Evolutionary conservation across 495 filamentous ascomycete genomes (phyloP).

Genomic region (Halenospora varia): DNA sequence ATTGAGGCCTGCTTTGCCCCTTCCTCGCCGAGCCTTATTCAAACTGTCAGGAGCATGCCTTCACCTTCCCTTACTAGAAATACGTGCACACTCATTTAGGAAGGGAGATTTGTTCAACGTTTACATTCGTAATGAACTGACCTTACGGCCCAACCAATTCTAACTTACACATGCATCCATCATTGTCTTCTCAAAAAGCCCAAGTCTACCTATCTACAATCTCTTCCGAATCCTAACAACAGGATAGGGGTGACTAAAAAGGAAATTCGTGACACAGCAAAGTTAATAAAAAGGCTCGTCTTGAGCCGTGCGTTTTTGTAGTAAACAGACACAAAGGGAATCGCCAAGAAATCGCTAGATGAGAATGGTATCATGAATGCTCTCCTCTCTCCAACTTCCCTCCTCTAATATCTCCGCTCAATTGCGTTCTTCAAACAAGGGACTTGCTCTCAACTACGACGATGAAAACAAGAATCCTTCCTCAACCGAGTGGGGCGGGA

Average conservation of each 20-base stretch:
- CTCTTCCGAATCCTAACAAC: not conserved
- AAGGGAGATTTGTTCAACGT: not conserved
- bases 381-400: not conserved
- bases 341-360: slow-evolving; percentile 12
- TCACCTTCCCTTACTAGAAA: not conserved
- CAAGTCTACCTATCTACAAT: slow-evolving; percentile 10
- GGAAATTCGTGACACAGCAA: slow-evolving; percentile 1
- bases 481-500: slow-evolving; percentile 5
- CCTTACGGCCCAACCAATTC: not conserved
- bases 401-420: not conserved
- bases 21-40: too few relatives aligned
- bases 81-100: too few relatives aligned
- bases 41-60: too few relatives aligned
- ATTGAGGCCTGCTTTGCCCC: too few relatives aligned
- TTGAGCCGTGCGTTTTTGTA: not conserved
- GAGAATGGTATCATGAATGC: slow-evolving; percentile 22
- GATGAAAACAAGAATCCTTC: not conserved
- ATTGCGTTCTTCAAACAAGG: not conserved
- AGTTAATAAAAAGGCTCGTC: not conserved
- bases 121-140: not conserved
- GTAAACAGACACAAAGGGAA: slow-evolving; percentile 1
- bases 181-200: not conserved
- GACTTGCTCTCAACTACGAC: not conserved
- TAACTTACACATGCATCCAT: slow-evolving; percentile 1
- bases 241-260: not conserved